Evolutionary conservation across 2,329 filamentous ascomycete genomes (phyloP), one percentile per base, ranked within the genome.

Genomic region (Botrytis porri): DNA sequence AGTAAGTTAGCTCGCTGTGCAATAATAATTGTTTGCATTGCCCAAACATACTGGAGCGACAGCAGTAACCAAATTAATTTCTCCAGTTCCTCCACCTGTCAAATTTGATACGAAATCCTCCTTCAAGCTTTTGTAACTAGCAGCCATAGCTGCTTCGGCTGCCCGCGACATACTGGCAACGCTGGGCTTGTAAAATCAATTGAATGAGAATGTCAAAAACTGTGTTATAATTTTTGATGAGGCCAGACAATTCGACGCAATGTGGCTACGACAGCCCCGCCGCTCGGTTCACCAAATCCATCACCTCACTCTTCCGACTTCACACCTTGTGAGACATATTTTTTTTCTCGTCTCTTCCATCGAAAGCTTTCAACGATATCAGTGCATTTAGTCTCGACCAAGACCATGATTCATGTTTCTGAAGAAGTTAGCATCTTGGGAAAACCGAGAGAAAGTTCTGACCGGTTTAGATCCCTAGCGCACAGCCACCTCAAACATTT

Each of bases 81-180:
- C 96, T 77, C 87, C 84, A 74, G 97, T 90, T 45, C 90, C 88
- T 74, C 96, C 94, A 59, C 96, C 96, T 10, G 92, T 90, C 43
- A 97, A 89, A 81, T 94, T 93, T 71, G 95, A 97, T 80, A 99
- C 96, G 82, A 97, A 97, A 80, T 94, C 94, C 85, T 97, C 95
- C 85, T 99, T 99, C 77, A 92, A 87, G 79, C 92, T 89, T 84
- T 98, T 99, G 86, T 98, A 97, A 83, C 87, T 91, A 73, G 83
- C 82, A 64, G 84, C 81, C 78, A 80, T 82, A 74, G 81, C 82
- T 76, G 81, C 76, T 75, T 79, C 76, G 63, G 77, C 76, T 77
- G 77, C 78, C 61, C 76, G 75, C 65, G 79, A 80, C 78, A 80
- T 79, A 62, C 39, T 62, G 29, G 70, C 29, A 43, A 51, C 22